A percentile compares a stretch with the other conserved stretches of the same genome.
These are phyloP conservation scores for Hymenoscyphus salicellus DNA, from an alignment of 2,329 filamentous ascomycete genomes.

Conservation along the genomic window DNA sequence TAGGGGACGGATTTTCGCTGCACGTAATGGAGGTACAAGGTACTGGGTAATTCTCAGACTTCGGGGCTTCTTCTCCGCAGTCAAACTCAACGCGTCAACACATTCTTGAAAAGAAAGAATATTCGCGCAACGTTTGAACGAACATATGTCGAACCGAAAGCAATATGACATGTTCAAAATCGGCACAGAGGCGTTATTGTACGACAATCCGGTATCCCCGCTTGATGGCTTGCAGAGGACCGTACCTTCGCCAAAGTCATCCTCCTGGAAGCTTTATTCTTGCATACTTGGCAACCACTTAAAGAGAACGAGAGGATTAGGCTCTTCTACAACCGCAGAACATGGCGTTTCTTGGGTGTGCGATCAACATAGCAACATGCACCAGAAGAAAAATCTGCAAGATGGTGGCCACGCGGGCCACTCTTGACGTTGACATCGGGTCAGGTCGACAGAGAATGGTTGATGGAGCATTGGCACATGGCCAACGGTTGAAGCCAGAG, in stretches of 20 bases:
- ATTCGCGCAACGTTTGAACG: too few relatives aligned
- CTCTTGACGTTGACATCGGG: not conserved
- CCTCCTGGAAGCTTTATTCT: not conserved
- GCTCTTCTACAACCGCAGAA: not conserved
- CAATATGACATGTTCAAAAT: not conserved
- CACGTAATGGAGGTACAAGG: not conserved
- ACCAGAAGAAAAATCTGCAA: not conserved
- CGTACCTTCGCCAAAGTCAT: not conserved
- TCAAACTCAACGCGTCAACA: too few relatives aligned
- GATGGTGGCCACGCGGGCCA: not conserved
- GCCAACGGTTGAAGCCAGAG: not conserved
- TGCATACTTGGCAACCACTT: not conserved
- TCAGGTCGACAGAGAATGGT: not conserved
- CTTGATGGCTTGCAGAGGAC: not conserved
- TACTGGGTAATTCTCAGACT: not conserved
- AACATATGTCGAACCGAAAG: not conserved
- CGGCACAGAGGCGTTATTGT: not conserved
- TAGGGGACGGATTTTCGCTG: not conserved
- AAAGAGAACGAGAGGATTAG: not conserved
- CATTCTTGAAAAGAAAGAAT: too few relatives aligned
- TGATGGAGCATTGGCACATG: not conserved
- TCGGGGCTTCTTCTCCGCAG: not conserved
- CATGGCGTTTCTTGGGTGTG: not conserved
- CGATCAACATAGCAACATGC: not conserved
- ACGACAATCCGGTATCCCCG: not conserved